Base-by-base conservation (phyloP, 768 basidiomycete species). In the Phlebiopsis gigantea region DNA sequence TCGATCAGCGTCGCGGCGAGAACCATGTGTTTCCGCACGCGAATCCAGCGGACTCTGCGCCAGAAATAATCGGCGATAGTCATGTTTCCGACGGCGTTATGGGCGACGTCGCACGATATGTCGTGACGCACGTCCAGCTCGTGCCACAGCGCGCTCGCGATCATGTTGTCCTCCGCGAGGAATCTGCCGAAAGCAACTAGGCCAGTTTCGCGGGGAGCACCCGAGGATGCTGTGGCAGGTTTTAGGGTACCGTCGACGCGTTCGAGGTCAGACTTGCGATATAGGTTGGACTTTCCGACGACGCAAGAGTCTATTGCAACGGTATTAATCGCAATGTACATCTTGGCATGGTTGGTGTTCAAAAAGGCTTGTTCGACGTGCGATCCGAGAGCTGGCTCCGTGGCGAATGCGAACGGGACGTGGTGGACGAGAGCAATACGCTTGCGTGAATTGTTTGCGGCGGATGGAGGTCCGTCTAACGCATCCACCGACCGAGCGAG, bases 131-230 rank as follows among this genome's bases (percentile, higher is more conserved):
- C 75, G 31, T 83, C 87, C 2, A 98, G 78, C 68, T 98, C 92
- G 68, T 98, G 92, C 97, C 94, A 98, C 12, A 99, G 74, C 1
- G 91, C 83, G 46, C 83, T 77, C 17, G 86, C 97, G 56, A 99
- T 96, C 91, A 92, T 96, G 73, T 98, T 98, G 74, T 99, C 97
- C 71, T 99, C 97, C 0, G 97, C 96, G 43, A 98, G 79, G 72
- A 88, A 98, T 12, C 87, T 83, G 0, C 87, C 88, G 61, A 98
- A 98, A 0, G 83, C 87, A 7, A 82, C 77, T 22, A 99, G 77
- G 1, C 94, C 94, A 44, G 62, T 62, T 71, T 67, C 65, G 67
- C 73, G 65, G 49, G 67, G 50, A 41, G 63, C 56, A 29, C 71
- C 60, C 22, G 63, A 41, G 50, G 70, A 29, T 64, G 63, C 17